Conservation (phyloP, 78 protist genomes). For the slime mould (Dictyostelium discoideum) region dicty_2.7 NC_007089.4:3371001-3371500, state of each 20-base stretch:
- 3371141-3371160: not conserved
- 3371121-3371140: slow-evolving; percentile 45
- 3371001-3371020: slow-evolving; percentile 91
- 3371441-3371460: not conserved
- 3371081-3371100: slow-evolving; percentile 60
- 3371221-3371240: not conserved
- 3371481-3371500: slow-evolving; percentile 92
- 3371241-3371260: not conserved
- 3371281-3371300: slow-evolving; percentile 75
- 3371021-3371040: slow-evolving; percentile 63
- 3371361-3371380: no score
- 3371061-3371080: slow-evolving; percentile 66
- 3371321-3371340: slow-evolving; percentile 83
- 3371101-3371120: slow-evolving; percentile 37
- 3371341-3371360: not conserved
- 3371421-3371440: no score
- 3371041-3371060: slow-evolving; percentile 91
- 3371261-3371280: slow-evolving; percentile 74
- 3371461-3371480: slow-evolving; percentile 55
- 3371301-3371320: slow-evolving; percentile 76
- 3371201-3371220: not conserved
- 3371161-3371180: not conserved
- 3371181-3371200: not conserved
- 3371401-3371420: no score
- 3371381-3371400: no score